Conservation (phyloP, 768 basidiomycete genomes). For the Naganishia friedmannii region DNA sequence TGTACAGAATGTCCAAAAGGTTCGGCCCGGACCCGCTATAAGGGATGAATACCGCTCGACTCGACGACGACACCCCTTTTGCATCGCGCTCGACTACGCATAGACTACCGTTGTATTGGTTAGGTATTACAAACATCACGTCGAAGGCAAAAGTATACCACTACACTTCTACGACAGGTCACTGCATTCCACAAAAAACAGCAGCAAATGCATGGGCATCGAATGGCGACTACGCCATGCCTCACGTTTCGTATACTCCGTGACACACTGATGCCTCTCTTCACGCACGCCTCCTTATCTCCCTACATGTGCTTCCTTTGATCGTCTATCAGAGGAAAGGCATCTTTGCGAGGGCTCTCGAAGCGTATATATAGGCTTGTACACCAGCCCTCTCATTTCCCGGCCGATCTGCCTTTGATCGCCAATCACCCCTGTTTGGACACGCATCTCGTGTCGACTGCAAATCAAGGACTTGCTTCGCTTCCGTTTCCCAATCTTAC, state of each 20-base stretch:
- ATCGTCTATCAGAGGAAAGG: not conserved
- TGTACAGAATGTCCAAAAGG: constrained; percentile 25
- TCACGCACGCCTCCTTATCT: not conserved
- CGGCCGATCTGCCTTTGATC: not conserved
- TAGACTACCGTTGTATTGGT: constrained; percentile 5
- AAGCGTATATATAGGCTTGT: not conserved
- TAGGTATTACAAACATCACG: not conserved
- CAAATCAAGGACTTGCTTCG: not conserved
- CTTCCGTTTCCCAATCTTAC: not conserved
- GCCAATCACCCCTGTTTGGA: constrained; percentile 1
- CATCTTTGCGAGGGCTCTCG: not conserved
- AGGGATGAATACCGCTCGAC: not conserved
- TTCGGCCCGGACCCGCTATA: constrained; percentile 12
- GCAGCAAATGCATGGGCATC: too few species aligned
- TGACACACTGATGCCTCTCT: not conserved
- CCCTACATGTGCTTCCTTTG: not conserved
- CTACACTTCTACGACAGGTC: too few species aligned
- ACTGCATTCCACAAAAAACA: too few species aligned
- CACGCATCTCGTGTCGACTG: not conserved
- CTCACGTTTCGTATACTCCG: not conserved
- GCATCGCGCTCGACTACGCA: not conserved
- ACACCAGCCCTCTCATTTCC: not conserved
- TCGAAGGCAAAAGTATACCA: too few species aligned
- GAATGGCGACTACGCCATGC: not conserved
- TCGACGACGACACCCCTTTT: not conserved